Percentiles rank a stretch among this genome's conserved stretches.
Conservation (phyloP, 495 filamentous ascomycete species). For the Aspergillus steynii region DNA sequence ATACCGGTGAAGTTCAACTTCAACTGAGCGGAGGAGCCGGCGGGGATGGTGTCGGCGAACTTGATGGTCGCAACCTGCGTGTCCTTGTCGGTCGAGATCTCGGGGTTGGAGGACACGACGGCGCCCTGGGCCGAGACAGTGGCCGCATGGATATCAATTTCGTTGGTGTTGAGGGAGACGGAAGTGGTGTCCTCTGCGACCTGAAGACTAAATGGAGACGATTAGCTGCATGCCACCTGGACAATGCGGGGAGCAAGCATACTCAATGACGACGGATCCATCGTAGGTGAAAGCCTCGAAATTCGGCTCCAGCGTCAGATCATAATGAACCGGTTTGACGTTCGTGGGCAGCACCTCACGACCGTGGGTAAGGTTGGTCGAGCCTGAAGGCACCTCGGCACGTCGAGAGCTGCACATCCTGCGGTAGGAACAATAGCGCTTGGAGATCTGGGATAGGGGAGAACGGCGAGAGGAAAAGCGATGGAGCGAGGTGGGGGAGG, state of each 20-base stretch:
- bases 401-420: slow-evolving; percentile 51
- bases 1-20: slow-evolving; percentile 61
- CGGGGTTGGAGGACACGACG: slow-evolving; percentile 51
- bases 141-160: slow-evolving; percentile 80
- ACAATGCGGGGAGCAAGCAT: slow-evolving; percentile 23
- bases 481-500: slow-evolving; percentile 19
- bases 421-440: slow-evolving; percentile 51
- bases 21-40: slow-evolving; percentile 60
- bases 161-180: slow-evolving; percentile 83
- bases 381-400: slow-evolving; percentile 39
- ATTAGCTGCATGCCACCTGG: slow-evolving; percentile 10
- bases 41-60: slow-evolving; percentile 57
- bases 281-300: slow-evolving; percentile 64
- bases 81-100: slow-evolving; percentile 57
- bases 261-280: slow-evolving; percentile 65
- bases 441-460: slow-evolving; percentile 39
- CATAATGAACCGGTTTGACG: slow-evolving; percentile 66
- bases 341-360: slow-evolving; percentile 68
- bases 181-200: slow-evolving; percentile 82
- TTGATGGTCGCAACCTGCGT: slow-evolving; percentile 60
- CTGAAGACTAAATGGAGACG: slow-evolving; percentile 56
- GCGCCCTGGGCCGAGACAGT: slow-evolving; percentile 54
- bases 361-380: slow-evolving; percentile 53
- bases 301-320: slow-evolving; percentile 67
- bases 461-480: slow-evolving; percentile 15